Base-by-base conservation (phyloP, 257 asterid species). In the Solanum pinnatisectum region DNA sequence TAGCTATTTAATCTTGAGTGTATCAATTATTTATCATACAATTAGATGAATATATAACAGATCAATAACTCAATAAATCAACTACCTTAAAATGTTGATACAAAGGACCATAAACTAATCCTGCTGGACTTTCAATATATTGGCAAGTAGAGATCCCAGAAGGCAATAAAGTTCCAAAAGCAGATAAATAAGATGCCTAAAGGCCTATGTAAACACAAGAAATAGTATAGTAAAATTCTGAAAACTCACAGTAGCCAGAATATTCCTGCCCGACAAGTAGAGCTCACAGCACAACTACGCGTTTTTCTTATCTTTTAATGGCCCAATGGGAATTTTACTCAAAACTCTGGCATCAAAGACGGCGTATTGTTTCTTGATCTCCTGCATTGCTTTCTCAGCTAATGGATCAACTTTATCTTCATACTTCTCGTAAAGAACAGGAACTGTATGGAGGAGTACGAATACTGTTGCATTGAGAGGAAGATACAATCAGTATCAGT, bases 361-460 rank as follows among this genome's bases (percentile, higher is more conserved):
- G 0, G 94, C 95, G 87, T 95, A 95, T 37, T 90, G 96, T 89
- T 95, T 96, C 91, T 89, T 93, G 90, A 96, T 86, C 92, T 92
- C 95, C 33, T 84, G 89, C 88, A 86, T 83, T 33, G 93, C 98
- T 88, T 93, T 95, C 92, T 95, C 97, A 3, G 93, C 96, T 68
- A 89, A 91, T 32, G 95, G 92, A 90, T 96, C 98, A 2, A 96
- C 90, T 92, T 95, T 91, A 71, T 94, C 97, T 16, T 93, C 98
- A 2, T 95, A 95, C 89, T 94, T 96, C 90, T 96, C 98, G 25
- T 93, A 95, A 81, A 96, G 87, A 23, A 95, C 95, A 27, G 99
- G 98, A 83, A 95, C 88, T 1, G 98, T 92, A 93, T 88, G 97
- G 91, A 96, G 91, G 86, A 94, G 74, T 35, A 96, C 94, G 33